Base-by-base conservation (phyloP, 2,329 filamentous ascomycete species). In the Verticillium isaacii region DNA sequence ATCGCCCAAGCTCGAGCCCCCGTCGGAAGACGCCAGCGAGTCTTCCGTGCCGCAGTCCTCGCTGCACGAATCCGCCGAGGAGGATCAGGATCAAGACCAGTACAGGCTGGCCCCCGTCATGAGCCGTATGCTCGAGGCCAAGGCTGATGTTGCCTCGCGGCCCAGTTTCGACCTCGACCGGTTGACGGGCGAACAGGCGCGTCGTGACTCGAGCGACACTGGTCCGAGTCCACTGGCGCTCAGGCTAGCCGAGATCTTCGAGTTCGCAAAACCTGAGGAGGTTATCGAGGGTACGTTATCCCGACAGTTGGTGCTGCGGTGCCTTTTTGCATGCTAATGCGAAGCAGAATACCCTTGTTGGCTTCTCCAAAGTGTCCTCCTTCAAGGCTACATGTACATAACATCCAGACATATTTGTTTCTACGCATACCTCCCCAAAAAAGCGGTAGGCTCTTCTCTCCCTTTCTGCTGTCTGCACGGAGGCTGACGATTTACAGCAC, bases 331-430 rank as follows among this genome's bases (percentile, higher is more conserved):
- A 41, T 29, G 7, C 57, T 61, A 9, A 66, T 2, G 6, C 32
- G 2, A 4, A 57, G 39, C 73, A 86, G 94, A 98, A 78, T 97
- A 96, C 72, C 91, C 93, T 9, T 98, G 94, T 77, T 97, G 92
- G 88, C 79, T 98, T 45, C 78, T 98, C 37, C 93, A 97, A 73
- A 97, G 90, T 71, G 92, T 97, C 55, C 80, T 98, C 34, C 83
- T 98, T 9, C 93, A 97, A 72, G 95, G 95, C 6, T 97, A 95
- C 73, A 89, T 99, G 84, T 98, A 98, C 77, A 91, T 99, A 70
- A 98, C 95, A 0, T 83, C 90, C 64, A 90, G 89, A 68, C 95
- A 99, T 72, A 90, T 98, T 64, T 97, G 93, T 77, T 99, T 98
- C 74, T 98, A 97, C 72, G 93, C 95, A 45, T 97, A 97, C 72